Evolutionary conservation across 352 stramenopile genomes (phyloP).

Genomic region (Pythium dissotocum): DNA sequence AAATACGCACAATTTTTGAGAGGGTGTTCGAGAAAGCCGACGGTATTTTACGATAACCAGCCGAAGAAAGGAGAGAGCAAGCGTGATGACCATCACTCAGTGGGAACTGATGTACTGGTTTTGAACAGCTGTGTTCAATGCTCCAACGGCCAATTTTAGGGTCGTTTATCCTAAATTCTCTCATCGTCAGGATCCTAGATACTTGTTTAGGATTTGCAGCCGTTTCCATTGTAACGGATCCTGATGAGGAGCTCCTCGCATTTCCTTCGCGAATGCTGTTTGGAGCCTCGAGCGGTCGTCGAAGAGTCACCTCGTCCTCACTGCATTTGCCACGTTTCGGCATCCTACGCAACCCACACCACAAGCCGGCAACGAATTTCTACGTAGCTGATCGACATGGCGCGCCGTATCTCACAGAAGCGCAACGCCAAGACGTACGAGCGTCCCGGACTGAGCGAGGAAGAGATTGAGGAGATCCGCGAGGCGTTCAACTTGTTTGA

Average conservation of each 20-base stretch:
- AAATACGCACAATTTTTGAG: not conserved
- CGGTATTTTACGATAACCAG: slow-evolving; percentile 1
- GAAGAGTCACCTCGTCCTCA: not conserved
- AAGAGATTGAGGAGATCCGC: slow-evolving; percentile 96
- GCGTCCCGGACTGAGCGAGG: slow-evolving; percentile 85
- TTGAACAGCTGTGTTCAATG: not conserved
- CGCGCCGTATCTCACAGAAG: slow-evolving; percentile 76
- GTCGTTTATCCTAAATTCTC: not conserved
- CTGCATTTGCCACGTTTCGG: slow-evolving; percentile 9
- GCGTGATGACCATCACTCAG: not conserved
- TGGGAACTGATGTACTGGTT: not conserved
- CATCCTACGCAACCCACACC: not conserved
- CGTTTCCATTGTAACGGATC: slow-evolving; percentile 2
- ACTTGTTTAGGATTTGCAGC: not conserved
- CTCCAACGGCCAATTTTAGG: not conserved
- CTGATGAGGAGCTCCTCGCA: not conserved
- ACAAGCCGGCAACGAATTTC: not conserved
- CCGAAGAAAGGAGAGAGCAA: not conserved
- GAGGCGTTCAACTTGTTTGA: slow-evolving; percentile 98
- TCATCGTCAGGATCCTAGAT: not conserved
- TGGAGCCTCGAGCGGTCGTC: not conserved
- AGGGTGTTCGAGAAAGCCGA: slow-evolving; percentile 1
- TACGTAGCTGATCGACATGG: slow-evolving; percentile 33
- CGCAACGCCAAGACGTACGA: slow-evolving; percentile 92
- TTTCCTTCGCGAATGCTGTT: not conserved